Percentiles rank a stretch among this genome's conserved stretches.
These are phyloP conservation scores for Mycena haematopus DNA, from an alignment of 768 basidiomycete genomes.

Conservation along the genomic window DNA sequence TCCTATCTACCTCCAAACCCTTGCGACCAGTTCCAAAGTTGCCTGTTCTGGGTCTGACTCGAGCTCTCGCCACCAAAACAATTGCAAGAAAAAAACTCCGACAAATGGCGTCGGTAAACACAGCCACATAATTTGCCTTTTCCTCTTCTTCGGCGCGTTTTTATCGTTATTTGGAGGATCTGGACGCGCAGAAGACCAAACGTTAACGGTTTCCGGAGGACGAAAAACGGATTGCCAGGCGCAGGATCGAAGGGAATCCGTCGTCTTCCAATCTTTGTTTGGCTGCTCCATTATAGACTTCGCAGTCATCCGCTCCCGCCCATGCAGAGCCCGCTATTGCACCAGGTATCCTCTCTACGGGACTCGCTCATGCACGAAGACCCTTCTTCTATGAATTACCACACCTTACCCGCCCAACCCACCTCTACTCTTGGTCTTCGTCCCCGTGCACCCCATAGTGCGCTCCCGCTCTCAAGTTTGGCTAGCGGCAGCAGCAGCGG, in stretches of 20 bases:
- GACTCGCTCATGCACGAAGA: constrained; percentile 21
- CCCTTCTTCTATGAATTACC: constrained; percentile 1
- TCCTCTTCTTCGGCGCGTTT: constrained; percentile 3
- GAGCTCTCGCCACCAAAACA: too few relatives aligned
- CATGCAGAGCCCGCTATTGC: constrained; percentile 28
- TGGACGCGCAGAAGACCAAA: constrained; percentile 6
- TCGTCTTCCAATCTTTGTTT: constrained; percentile 8
- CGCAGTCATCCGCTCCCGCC: constrained; percentile 9
- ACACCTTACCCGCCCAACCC: constrained; percentile 1
- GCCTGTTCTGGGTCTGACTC: too few relatives aligned
- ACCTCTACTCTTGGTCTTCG: constrained; percentile 9
- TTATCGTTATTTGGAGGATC: neutral
- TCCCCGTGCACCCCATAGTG: constrained; percentile 5
- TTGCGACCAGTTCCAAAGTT: too few relatives aligned
- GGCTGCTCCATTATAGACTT: constrained; percentile 17
- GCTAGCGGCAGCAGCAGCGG: constrained; percentile 14
- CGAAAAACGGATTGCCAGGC: neutral
- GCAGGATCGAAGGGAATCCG: neutral
- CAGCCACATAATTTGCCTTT: neutral
- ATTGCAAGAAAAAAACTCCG: too few relatives aligned
- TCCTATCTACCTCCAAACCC: too few relatives aligned
- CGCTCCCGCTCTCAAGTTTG: constrained; percentile 12
- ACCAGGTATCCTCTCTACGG: constrained; percentile 25
- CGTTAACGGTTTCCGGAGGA: neutral
- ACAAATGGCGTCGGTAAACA: too few relatives aligned